Evolutionary conservation across 371 early-diverging fungal genomes (phyloP).

Genomic region (Apophysomyces variabilis): DNA sequence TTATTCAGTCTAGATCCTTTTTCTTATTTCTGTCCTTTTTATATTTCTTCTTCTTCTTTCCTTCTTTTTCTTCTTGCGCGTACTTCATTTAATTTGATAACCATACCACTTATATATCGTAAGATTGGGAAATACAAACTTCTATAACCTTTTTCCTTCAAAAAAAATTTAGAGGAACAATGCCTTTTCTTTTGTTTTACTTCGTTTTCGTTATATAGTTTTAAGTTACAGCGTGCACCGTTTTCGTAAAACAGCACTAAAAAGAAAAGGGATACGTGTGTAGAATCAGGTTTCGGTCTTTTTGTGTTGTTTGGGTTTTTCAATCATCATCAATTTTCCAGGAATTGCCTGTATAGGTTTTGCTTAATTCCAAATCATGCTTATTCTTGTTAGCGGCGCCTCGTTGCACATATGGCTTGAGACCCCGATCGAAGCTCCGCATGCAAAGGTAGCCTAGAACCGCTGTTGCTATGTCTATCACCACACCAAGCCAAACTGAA

Average conservation of each 20-base stretch:
- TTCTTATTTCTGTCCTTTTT: no score
- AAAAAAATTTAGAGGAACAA: no score
- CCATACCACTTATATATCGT: no score
- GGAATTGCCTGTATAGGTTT: slow-evolving; percentile 26
- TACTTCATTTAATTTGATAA: not conserved
- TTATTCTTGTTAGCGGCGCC: slow-evolving; percentile 26
- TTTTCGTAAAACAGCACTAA: no score
- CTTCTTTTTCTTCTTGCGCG: not conserved
- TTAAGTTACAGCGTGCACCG: no score
- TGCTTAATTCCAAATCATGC: slow-evolving; percentile 44
- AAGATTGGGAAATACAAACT: no score
- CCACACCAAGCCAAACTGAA: slow-evolving; percentile 39
- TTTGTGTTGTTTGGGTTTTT: not conserved
- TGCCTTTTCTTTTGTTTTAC: no score
- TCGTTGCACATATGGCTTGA: slow-evolving; percentile 42
- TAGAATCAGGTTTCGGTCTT: no score
- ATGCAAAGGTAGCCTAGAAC: slow-evolving; percentile 33
- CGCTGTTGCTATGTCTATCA: slow-evolving; percentile 31
- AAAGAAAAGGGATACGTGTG: no score
- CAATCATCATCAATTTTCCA: slow-evolving; percentile 53
- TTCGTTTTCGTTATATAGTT: no score
- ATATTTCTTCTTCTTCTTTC: not conserved
- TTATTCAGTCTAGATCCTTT: no score
- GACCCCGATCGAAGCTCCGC: slow-evolving; percentile 43
- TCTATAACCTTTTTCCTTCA: slow-evolving; percentile 1